Evolutionary conservation across 2,329 filamentous ascomycete genomes (phyloP).

Genomic region (Dactylellina parvicollis): DNA sequence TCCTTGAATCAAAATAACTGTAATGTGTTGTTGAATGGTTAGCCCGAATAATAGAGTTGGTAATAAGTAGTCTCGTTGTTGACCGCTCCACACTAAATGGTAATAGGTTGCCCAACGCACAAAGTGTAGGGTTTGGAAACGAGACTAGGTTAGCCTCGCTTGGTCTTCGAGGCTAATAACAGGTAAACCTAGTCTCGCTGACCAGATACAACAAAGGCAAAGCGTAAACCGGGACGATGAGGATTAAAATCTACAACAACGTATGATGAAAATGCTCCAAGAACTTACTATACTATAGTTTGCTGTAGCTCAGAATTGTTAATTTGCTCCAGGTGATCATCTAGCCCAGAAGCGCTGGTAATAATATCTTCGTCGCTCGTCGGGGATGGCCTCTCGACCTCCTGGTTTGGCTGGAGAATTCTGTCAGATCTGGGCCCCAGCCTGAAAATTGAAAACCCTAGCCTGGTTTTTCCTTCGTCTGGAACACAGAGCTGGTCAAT

Average conservation of each 20-base stretch:
- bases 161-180: no score
- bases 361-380: not conserved
- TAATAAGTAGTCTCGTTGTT: no score
- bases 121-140: no score
- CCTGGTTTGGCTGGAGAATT: not conserved
- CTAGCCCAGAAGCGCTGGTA: not conserved
- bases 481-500: constrained; percentile 3
- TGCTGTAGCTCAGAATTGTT: not conserved
- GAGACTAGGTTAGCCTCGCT: no score
- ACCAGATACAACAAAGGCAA: no score
- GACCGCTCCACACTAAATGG: no score
- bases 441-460: not conserved
- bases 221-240: no score
- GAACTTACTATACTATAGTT: constrained; percentile 16
- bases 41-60: no score
- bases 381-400: not conserved
- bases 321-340: not conserved
- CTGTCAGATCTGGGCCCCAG: not conserved
- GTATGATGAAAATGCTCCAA: not conserved
- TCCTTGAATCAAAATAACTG: constrained; percentile 26
- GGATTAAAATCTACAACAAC: not conserved
- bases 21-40: no score
- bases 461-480: not conserved
- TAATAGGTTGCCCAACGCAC: no score
- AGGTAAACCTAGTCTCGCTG: no score